Percentiles rank a stretch among this genome's conserved stretches.
phyloP scores from a whole-genome alignment of 371 early-diverging fungal genomes.

The Mortierella sp. region DNA sequence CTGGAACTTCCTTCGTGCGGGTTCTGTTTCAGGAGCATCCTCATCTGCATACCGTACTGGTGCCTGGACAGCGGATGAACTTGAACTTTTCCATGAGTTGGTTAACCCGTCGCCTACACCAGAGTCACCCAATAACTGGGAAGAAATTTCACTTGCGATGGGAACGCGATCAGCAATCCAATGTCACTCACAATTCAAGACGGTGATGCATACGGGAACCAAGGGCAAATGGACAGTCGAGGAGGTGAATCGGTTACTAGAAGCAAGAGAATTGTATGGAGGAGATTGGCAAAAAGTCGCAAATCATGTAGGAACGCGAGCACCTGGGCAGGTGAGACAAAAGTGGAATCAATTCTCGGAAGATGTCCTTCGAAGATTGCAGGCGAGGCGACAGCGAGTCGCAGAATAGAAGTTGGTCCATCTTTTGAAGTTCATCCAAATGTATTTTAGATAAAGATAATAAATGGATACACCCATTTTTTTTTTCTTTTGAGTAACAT shows the following conservation, averaged over 20 bases:
- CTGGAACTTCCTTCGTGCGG: conserved; percentile 31
- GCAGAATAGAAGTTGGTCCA: background rate
- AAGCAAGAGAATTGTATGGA: conserved; percentile 24
- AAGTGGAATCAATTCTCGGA: conserved; percentile 36
- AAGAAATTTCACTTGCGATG: conserved; percentile 32
- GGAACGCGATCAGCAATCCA: conserved; percentile 36
- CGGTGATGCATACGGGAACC: conserved; percentile 35
- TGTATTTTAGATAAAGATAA: too few relatives aligned
- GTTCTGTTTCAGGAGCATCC: background rate
- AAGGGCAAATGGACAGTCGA: conserved; percentile 42
- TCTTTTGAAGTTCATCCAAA: too few relatives aligned
- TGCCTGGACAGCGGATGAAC: conserved; percentile 30
- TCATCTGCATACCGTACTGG: conserved; percentile 12
- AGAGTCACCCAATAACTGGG: conserved; percentile 28
- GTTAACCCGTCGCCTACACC: conserved; percentile 16
- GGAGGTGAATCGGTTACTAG: conserved; percentile 13
- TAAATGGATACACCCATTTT: too few relatives aligned
- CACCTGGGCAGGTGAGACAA: conserved; percentile 34
- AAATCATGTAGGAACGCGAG: conserved; percentile 23
- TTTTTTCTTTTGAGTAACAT: too few relatives aligned
- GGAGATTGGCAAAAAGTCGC: conserved; percentile 32
- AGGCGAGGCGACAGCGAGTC: conserved; percentile 10
- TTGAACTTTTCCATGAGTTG: conserved; percentile 33
- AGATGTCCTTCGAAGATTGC: conserved; percentile 17
- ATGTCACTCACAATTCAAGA: conserved; percentile 39